A percentile compares a stretch with the other conserved stretches of the same genome.
These are phyloP conservation scores for Yarrowia sp. DNA, from an alignment of 805 yeast species.

Conservation along the genomic window DNA sequence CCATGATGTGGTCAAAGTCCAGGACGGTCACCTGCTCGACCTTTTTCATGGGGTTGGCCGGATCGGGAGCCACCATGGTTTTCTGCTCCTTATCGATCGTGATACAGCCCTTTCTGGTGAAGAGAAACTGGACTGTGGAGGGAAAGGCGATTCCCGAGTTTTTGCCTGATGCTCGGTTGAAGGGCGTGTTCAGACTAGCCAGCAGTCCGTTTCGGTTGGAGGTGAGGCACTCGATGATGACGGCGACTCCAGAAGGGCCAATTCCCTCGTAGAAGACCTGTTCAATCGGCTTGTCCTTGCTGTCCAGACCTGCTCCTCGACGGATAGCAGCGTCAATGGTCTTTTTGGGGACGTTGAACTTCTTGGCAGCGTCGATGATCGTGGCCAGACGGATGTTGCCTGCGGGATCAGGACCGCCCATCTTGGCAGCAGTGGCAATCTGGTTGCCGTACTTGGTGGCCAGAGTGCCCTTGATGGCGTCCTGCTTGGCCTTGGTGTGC, in stretches of 20 bases:
- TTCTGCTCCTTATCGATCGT: constrained; percentile 53
- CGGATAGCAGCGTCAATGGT: constrained; percentile 87
- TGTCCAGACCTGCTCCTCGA: constrained; percentile 76
- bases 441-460: constrained; percentile 75
- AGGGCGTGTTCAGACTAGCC: constrained; percentile 73
- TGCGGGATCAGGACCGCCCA: constrained; percentile 71
- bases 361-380: constrained; percentile 78
- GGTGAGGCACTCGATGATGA: constrained; percentile 84
- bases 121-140: constrained; percentile 79
- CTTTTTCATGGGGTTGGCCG: constrained; percentile 41
- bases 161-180: constrained; percentile 63
- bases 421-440: constrained; percentile 73
- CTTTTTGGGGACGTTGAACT: constrained; percentile 77
- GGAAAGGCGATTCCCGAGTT: constrained; percentile 56
- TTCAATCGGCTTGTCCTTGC: constrained; percentile 50
- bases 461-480: constrained; percentile 72
- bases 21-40: constrained; percentile 48
- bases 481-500: constrained; percentile 93
- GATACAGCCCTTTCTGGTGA: constrained; percentile 79
- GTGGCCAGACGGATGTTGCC: constrained; percentile 68
- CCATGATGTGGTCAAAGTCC: constrained; percentile 78
- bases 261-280: constrained; percentile 81
- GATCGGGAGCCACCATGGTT: constrained; percentile 43
- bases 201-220: constrained; percentile 87
- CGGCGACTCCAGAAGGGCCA: constrained; percentile 91